Conservation (phyloP, 805 yeast species). For the Saturnispora galanensis region DNA sequence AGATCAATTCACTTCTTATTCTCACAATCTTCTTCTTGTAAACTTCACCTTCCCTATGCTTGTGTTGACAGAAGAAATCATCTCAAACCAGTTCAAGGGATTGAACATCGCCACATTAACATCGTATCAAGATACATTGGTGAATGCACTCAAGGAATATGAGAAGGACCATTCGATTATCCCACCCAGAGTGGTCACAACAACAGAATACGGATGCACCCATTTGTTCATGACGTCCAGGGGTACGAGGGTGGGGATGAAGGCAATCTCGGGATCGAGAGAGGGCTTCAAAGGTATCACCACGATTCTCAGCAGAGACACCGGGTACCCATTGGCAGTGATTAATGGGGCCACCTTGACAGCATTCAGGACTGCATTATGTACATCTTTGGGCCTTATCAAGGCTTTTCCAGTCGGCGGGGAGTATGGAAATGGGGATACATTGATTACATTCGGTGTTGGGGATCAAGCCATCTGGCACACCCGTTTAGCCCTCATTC, state of each 20-base stretch:
- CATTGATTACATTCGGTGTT: slow-evolving; percentile 41
- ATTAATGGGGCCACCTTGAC: slow-evolving; percentile 51
- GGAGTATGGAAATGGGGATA: slow-evolving; percentile 14
- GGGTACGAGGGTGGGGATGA: slow-evolving; percentile 46
- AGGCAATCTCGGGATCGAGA: slow-evolving; percentile 47
- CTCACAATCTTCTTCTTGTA: not conserved
- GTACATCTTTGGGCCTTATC: slow-evolving; percentile 38
- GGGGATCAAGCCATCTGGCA: slow-evolving; percentile 66
- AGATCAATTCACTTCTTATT: not conserved
- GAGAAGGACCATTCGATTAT: slow-evolving; percentile 34
- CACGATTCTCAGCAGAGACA: slow-evolving; percentile 37
- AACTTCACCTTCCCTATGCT: slow-evolving; percentile 20
- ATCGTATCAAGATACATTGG: slow-evolving; percentile 29
- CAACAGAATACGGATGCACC: slow-evolving; percentile 30
- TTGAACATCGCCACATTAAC: slow-evolving; percentile 23
- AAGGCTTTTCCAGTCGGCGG: slow-evolving; percentile 25
- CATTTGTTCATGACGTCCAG: slow-evolving; percentile 63
- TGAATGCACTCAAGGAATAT: slow-evolving; percentile 32
- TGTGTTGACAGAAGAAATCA: slow-evolving; percentile 26
- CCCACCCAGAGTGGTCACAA: slow-evolving; percentile 45
- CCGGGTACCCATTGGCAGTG: slow-evolving; percentile 44
- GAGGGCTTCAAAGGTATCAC: slow-evolving; percentile 54
- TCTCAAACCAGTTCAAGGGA: slow-evolving; percentile 21
- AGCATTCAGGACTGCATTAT: slow-evolving; percentile 59
- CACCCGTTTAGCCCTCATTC: slow-evolving; percentile 31